Conservation (phyloP, 352 stramenopile genomes). For the Globisporangium alternatum region DNA sequence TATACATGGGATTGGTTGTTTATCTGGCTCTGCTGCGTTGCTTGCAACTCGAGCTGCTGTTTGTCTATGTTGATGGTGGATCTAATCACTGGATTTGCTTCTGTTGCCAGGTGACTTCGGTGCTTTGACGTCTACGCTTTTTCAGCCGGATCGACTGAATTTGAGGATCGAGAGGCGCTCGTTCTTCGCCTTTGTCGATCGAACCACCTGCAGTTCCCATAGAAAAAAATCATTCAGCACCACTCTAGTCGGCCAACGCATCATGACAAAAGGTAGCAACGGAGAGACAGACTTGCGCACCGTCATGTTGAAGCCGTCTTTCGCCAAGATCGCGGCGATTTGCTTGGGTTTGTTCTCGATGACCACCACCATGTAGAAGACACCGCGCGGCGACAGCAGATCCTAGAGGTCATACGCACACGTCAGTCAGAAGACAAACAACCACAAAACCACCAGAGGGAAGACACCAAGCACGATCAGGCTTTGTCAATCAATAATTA, state of each 20-base stretch:
- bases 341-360: slow-evolving; percentile 96
- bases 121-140: not conserved
- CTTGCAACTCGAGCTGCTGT: not conserved
- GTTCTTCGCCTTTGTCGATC: slow-evolving; percentile 67
- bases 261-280: not conserved
- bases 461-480: not conserved
- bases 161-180: slow-evolving; percentile 77
- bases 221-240: too few species aligned
- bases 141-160: slow-evolving; percentile 23
- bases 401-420: slow-evolving; percentile 21
- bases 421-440: too few species aligned
- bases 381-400: slow-evolving; percentile 75
- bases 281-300: slow-evolving; percentile 27
- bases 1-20: slow-evolving; percentile 16
- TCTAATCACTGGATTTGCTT: not conserved
- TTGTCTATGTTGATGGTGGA: not conserved
- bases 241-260: too few species aligned
- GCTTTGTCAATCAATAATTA: too few species aligned
- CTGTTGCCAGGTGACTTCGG: too few species aligned
- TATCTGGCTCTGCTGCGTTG: not conserved
- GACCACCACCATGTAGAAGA: slow-evolving; percentile 98
- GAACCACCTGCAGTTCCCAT: slow-evolving; percentile 50
- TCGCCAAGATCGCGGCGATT: slow-evolving; percentile 76
- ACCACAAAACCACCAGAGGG: too few species aligned
- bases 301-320: slow-evolving; percentile 66